Evolutionary conservation across 177 flowering plant genomes (phyloP).

Genomic region (Vitis hybrid): DNA sequence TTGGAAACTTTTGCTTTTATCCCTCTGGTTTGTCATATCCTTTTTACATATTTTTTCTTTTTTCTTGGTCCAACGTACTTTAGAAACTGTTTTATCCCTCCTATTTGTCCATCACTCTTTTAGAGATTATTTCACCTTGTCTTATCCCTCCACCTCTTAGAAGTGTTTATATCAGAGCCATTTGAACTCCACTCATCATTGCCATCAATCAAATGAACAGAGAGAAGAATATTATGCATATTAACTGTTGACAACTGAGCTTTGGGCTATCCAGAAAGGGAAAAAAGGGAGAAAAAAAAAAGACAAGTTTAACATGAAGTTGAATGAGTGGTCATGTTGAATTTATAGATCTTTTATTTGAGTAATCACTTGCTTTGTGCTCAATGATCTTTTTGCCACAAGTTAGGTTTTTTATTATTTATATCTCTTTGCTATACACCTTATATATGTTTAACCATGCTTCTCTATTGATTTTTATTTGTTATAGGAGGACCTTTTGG

Average conservation of each 20-base stretch:
- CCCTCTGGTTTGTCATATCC: too few relatives aligned
- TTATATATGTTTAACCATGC: not conserved
- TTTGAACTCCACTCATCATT: too few relatives aligned
- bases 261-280: too few relatives aligned
- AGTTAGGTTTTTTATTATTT: not conserved
- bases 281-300: not conserved
- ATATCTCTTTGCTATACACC: not conserved
- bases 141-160: too few relatives aligned
- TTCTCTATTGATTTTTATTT: constrained; percentile 4
- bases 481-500: constrained; percentile 73
- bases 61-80: too few relatives aligned
- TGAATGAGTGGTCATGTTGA: not conserved
- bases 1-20: not conserved
- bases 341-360: not conserved
- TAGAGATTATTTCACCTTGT: too few relatives aligned
- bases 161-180: too few relatives aligned
- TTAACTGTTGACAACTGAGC: too few relatives aligned
- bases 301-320: not conserved
- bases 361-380: not conserved
- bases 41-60: not conserved
- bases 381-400: not conserved
- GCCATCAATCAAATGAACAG: too few relatives aligned
- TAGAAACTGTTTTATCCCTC: too few relatives aligned
- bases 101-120: too few relatives aligned
- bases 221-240: too few relatives aligned